A percentile compares a stretch with the other conserved stretches of the same genome.
Conservation (phyloP, 2,329 filamentous ascomycete genomes). For the Nothophaeocryptopus gaeumannii region DNA sequence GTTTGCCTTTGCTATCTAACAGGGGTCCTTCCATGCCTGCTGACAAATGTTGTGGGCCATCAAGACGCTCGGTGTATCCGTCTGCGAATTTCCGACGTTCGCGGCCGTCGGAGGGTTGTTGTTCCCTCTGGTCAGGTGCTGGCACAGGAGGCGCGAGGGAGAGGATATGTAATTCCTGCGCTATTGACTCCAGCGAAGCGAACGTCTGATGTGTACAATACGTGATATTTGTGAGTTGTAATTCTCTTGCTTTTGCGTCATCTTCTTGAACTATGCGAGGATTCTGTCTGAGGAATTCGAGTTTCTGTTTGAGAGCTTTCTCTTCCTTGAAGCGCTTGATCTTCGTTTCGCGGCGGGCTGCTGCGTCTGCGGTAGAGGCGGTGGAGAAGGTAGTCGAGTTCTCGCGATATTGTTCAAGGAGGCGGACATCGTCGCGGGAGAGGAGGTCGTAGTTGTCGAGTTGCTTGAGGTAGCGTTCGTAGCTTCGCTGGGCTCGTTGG, state of each 20-base stretch:
- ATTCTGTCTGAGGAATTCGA: conserved; percentile 67
- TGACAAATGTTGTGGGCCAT: conserved; percentile 57
- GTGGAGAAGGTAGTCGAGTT: conserved; percentile 70
- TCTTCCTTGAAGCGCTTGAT: conserved; percentile 82
- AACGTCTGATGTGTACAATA: conserved; percentile 77
- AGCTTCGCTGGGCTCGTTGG: conserved; percentile 62
- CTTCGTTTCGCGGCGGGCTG: conserved; percentile 74
- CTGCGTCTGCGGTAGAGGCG: conserved; percentile 63
- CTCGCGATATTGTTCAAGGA: conserved; percentile 72
- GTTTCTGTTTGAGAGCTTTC: conserved; percentile 76
- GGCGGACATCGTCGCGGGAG: conserved; percentile 59
- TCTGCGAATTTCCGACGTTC: conserved; percentile 48
- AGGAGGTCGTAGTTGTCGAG: conserved; percentile 78
- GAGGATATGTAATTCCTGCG: conserved; percentile 79
- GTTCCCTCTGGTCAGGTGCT: conserved; percentile 38
- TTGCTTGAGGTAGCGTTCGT: conserved; percentile 74
- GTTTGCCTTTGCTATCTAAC: conserved; percentile 74
- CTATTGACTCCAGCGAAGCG: conserved; percentile 80
- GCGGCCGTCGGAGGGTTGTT: conserved; percentile 44
- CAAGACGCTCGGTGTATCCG: conserved; percentile 70
- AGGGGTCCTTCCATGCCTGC: conserved; percentile 60
- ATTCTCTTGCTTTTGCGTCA: conserved; percentile 75
- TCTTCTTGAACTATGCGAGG: conserved; percentile 66
- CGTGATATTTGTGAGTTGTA: conserved; percentile 72
- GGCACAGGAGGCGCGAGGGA: conserved; percentile 63